Evolutionary conservation across 129 eudicot species (phyloP), one percentile per base, ranked within the genome.

Genomic region (Artemisia tridentata): DNA sequence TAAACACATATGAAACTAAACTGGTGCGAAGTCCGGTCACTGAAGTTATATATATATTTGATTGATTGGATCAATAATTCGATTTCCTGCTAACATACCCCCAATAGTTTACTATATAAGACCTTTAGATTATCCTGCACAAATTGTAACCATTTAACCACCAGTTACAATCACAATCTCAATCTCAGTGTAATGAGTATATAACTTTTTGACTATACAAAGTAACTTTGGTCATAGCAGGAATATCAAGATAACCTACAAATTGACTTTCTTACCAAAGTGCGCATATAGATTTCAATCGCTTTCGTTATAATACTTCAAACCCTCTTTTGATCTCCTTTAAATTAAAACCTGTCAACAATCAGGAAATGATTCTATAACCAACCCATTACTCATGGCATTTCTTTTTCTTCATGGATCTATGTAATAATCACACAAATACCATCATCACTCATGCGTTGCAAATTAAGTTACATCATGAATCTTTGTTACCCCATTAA

Each of bases 401-500:
- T 70, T 70, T 41, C 56, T 52, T 69, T 56, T 70, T 69, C 80
- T 62, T 63, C 72, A 70, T 53, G 70, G 23, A 70, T 54, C 41
- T 63, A 13, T 34, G 76, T 25, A 62, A 70, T 77, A 21, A 70
- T 77, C 56, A 63, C 72, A 34, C 11, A 41, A 70, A 58, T 63
- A 48, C 55, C 63, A 69, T 70, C 81, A 62, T 77, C 59, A 53
- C 81, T 69, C 81, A 77, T 77, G 81, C 76, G 64, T 69, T 77
- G 72, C 70, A 59, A 68, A 25, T 25, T 25, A 25, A 58, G 69
- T 68, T 54, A 77, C 56, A 77, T 77, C 75, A 77, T 77, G 81
- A 62, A 77, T 69, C 71, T 77, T 18, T 77, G 81, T 77, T 52
- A 53, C 81, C 81, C 80, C 76, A 77, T 77, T 69, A 61, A 43